Evolutionary conservation across 768 basidiomycete species (phyloP).

Genomic region (Myochromella boudieri): DNA sequence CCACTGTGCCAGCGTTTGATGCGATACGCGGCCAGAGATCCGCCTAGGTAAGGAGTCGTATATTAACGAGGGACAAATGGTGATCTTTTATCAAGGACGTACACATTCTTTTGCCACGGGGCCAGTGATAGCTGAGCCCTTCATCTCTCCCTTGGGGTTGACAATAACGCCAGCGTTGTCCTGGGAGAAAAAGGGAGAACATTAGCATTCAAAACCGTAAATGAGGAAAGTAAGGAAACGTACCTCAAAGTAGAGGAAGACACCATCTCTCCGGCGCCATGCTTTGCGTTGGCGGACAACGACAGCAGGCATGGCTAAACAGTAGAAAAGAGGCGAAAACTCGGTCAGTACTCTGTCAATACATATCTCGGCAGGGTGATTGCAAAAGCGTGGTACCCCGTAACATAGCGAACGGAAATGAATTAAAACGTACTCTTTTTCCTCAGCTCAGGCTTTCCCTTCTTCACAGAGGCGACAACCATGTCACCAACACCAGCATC

Average conservation of each 20-base stretch:
- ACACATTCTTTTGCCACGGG: slow-evolving; percentile 99
- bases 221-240: slow-evolving; percentile 16
- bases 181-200: slow-evolving; percentile 30
- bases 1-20: slow-evolving; percentile 97
- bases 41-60: slow-evolving; percentile 48
- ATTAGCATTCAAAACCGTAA: no score
- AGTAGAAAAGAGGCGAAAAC: neutral
- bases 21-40: slow-evolving; percentile 99
- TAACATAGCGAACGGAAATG: neutral
- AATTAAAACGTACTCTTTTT: slow-evolving; percentile 87
- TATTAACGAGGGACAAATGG: slow-evolving; percentile 3
- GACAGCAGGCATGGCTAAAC: slow-evolving; percentile 91
- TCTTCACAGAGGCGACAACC: slow-evolving; percentile 97
- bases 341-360: slow-evolving; percentile 12
- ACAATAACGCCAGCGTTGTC: slow-evolving; percentile 98
- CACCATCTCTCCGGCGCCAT: slow-evolving; percentile 97
- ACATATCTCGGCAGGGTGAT: no score
- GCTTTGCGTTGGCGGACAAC: slow-evolving; percentile 97
- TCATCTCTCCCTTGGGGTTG: slow-evolving; percentile 99
- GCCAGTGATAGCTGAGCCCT: slow-evolving; percentile 95
- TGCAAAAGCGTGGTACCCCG: no score
- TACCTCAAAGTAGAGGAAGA: slow-evolving; percentile 98
- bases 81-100: slow-evolving; percentile 43
- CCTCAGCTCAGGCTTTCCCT: slow-evolving; percentile 98
- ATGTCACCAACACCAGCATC: slow-evolving; percentile 95